A percentile compares a stretch with the other conserved stretches of the same genome.
Conservation (phyloP, 371 early-diverging fungal genomes). For the Actinomucor elegans region DNA sequence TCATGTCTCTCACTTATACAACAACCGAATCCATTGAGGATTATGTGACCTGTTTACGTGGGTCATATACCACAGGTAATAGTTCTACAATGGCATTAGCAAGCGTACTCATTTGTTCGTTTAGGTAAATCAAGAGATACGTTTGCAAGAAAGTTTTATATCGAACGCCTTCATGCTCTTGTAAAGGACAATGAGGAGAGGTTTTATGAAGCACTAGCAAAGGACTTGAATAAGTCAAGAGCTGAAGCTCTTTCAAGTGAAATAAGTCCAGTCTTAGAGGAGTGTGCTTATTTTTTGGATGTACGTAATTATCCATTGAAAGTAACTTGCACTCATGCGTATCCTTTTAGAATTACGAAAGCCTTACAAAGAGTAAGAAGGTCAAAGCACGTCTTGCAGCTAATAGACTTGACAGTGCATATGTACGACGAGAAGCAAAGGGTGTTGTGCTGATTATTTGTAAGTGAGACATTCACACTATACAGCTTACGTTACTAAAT, state of each 20-base stretch:
- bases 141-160: conserved; percentile 4
- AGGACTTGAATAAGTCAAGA: conserved; percentile 70
- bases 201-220: conserved; percentile 58
- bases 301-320: too few species aligned
- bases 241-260: conserved; percentile 61
- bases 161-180: conserved; percentile 56
- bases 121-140: conserved; percentile 16
- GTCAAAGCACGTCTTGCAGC: conserved; percentile 29
- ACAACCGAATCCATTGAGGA: conserved; percentile 11
- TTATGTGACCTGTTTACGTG: conserved; percentile 8
- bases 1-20: conserved; percentile 10
- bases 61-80: conserved; percentile 8
- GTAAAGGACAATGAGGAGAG: conserved; percentile 66
- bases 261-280: conserved; percentile 57
- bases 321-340: too few species aligned
- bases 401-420: conserved; percentile 37
- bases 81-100: background rate
- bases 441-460: conserved; percentile 70
- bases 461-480: background rate
- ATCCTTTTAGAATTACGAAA: conserved; percentile 57
- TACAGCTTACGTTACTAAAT: background rate
- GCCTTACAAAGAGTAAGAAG: conserved; percentile 53
- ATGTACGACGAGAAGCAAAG: conserved; percentile 69
- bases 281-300: conserved; percentile 47
- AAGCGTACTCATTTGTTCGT: background rate